Evolutionary conservation across 371 early-diverging fungal species (phyloP).

Genomic region (Mucor piriformis): DNA sequence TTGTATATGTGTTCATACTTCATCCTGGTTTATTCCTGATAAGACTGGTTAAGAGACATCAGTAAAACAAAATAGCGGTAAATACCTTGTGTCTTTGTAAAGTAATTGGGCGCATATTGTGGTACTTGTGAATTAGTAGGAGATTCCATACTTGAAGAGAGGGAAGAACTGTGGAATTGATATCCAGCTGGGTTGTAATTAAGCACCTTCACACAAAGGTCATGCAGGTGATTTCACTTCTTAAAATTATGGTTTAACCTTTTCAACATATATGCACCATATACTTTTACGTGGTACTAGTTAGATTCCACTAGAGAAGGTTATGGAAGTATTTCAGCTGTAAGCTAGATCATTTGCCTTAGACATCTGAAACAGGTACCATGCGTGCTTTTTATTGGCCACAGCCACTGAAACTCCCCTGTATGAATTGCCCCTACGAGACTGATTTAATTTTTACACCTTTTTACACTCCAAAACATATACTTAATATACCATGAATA

Average conservation of each 20-base stretch:
- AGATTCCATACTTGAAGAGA: constrained; percentile 26
- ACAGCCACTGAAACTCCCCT: constrained; percentile 9
- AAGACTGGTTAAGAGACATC: background rate
- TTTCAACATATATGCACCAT: no score
- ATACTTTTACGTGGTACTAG: no score
- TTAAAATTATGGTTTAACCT: no score
- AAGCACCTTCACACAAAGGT: no score
- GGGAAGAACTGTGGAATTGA: background rate
- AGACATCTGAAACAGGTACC: background rate
- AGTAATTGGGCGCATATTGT: constrained; percentile 41
- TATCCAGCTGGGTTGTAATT: background rate
- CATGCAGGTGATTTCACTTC: no score
- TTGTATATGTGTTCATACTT: constrained; percentile 24
- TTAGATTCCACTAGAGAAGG: no score
- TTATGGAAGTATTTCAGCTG: no score
- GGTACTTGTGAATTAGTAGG: constrained; percentile 32
- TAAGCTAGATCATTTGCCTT: no score
- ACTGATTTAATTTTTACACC: background rate
- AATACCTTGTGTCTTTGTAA: constrained; percentile 21
- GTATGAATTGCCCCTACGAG: constrained; percentile 10
- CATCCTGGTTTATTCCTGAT: constrained; percentile 46
- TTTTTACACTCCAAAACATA: background rate
- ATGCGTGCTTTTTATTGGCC: no score
- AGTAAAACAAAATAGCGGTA: background rate
- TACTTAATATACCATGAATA: constrained; percentile 21